A percentile compares a stretch with the other conserved stretches of the same genome.
These are phyloP conservation scores for Arabidopsis arenosa DNA, from an alignment of 345 rosid species.

Conservation along the genomic window DNA sequence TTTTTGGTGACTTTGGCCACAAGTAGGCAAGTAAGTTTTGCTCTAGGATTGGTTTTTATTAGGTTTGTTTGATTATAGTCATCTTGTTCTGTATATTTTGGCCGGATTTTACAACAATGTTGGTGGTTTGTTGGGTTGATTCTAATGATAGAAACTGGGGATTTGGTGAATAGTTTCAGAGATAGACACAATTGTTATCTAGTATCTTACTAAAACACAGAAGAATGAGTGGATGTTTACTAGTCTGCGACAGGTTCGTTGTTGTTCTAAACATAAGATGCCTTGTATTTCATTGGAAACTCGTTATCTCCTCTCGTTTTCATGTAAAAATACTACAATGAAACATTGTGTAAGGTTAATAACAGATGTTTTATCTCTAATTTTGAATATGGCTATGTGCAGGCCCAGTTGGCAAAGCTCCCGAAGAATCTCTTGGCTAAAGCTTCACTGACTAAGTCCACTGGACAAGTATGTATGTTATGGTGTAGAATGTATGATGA, in stretches of 20 bases:
- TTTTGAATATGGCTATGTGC: conserved; percentile 28
- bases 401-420: conserved; percentile 71
- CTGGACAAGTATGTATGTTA: conserved; percentile 63
- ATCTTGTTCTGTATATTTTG: not conserved
- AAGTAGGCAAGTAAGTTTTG: not conserved
- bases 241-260: not conserved
- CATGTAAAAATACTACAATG: not conserved
- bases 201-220: too few species aligned
- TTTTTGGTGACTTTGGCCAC: not conserved
- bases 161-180: not conserved
- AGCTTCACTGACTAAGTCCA: conserved; percentile 69
- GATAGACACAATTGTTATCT: not conserved
- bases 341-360: conserved; percentile 2
- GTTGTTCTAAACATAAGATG: not conserved
- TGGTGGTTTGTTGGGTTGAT: conserved; percentile 1
- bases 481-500: conserved; percentile 3
- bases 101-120: not conserved
- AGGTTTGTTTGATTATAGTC: not conserved
- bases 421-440: conserved; percentile 86
- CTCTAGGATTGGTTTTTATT: not conserved
- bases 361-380: not conserved
- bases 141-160: not conserved
- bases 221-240: too few species aligned
- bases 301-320: not conserved
- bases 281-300: not conserved